These are phyloP conservation scores for Quercus glauca DNA, from an alignment of 306 rosid species.

Conservation along the genomic window DNA sequence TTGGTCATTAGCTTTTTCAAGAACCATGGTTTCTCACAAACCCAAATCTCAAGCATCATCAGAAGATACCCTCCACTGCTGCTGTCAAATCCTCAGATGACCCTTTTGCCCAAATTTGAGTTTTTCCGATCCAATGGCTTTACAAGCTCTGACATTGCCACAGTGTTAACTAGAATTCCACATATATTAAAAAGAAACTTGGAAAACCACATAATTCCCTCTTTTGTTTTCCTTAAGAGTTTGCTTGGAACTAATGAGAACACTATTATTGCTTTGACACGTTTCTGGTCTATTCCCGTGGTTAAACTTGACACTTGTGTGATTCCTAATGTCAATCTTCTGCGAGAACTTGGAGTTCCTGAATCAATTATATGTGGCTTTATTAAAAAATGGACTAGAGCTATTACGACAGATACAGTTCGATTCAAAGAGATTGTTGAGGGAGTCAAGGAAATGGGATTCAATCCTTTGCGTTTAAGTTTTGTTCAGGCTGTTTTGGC, in stretches of 20 bases:
- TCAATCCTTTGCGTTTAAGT: slow-evolving; percentile 6
- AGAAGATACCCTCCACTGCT: background rate
- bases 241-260: background rate
- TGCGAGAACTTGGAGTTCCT: slow-evolving; percentile 20
- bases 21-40: background rate
- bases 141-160: background rate
- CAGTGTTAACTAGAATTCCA: background rate
- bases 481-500: slow-evolving; percentile 31
- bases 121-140: slow-evolving; percentile 10
- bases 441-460: slow-evolving; percentile 36
- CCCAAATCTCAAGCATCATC: background rate
- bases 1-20: background rate
- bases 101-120: slow-evolving; percentile 1
- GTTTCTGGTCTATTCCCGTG: too few relatives aligned
- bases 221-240: background rate
- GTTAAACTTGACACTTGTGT: too few relatives aligned
- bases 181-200: background rate
- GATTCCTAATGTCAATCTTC: background rate
- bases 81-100: background rate
- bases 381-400: background rate
- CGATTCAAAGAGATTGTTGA: background rate
- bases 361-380: background rate
- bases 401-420: background rate
- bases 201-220: slow-evolving; percentile 4
- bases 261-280: background rate